Evolutionary conservation across 2,329 filamentous ascomycete genomes (phyloP), one percentile per base, ranked within the genome.

Genomic region (Diaporthe sp.): DNA sequence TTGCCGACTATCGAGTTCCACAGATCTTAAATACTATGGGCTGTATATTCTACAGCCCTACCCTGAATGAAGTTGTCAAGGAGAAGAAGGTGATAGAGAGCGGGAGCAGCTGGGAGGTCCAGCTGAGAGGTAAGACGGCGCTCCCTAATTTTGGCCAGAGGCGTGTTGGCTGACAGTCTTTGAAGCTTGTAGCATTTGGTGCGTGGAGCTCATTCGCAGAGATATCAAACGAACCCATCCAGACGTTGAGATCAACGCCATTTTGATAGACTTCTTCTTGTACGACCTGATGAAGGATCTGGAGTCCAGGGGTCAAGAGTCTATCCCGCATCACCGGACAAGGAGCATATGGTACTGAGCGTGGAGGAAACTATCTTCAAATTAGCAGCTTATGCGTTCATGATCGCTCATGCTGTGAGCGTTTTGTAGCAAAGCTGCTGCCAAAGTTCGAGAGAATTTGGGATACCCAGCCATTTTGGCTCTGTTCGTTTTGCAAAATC

Each of bases 1-100:
- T 99, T 86, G 96, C 97, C 81, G 97, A 99, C 85, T 99, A 99
- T 82, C 93, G 97, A 57, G 93, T 99, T 71, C 97, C 97, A 19
- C 97, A 99, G 85, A 97, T 98, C 78, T 89, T 99, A 45, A 92
- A 96, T 79, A 91, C 92, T 13, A 87, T 98, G 58, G 94, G 94
- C 25, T 96, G 95, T 74, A 85, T 99, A 67, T 91, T 90, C 79
- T 98, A 97, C 84, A 96, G 94, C 77, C 97, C 97, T 0, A 89
- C 92, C 0, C 86, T 99, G 58, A 92, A 95, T 68, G 87, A 89
- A 45, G 89, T 92, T 22, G 92, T 99, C 79, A 88, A 89, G 42
- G 86, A 88, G 38, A 89, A 90, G 70, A 89, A 92, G 77, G 80
- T 88, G 1, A 89, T 99, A 30, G 88, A 93, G 73, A 91, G 91